Evolutionary conservation across 176 grass and related monocot species (phyloP), one percentile per base, ranked within the genome.

Genomic region (Bothriochloa decipiens): DNA sequence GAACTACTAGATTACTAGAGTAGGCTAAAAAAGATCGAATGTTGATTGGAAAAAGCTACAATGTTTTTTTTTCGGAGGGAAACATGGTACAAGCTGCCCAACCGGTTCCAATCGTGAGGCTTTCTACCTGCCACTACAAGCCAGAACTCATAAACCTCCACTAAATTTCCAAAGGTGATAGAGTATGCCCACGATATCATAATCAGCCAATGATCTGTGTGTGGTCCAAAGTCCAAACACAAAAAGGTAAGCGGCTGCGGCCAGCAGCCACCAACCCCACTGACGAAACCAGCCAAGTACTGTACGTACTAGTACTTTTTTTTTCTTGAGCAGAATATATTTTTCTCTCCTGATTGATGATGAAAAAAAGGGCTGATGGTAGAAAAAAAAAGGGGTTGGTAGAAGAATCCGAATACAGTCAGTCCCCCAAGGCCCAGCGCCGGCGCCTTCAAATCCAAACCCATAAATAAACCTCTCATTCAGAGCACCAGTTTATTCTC

Each of bases 401-500:
- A 23, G 4, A 63, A 39, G 68, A 79, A 78, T 17, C 28, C 4
- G 52, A 28, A 22, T 17, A 13, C 27, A 32, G 26, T 28, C 8
- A 3, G 5, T 36, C n/a, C 9, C n/a, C 39, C 3, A 77, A 26
- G n/a, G 39, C 2, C 29, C 16, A 23, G 11, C 41, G 65, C 49
- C 58, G 5, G 46, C 29, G n/a, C 3, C 72, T 3, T 22, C 47
- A 1, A 86, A 77, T 72, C 78, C 78, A 86, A 86, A 83, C 84
- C 74, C 79, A 78, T 86, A 90, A 73, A 90, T 86, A 77, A 7
- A 16, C 50, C 11, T 46, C 70, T 49, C 58, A 57, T 55, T 8
- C 7, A 4, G 16, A 52, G 15, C 18, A 17, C 5, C 10, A 79
- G 9, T 69, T n/a, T 10, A 40, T 10, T 70, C 68, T 20, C 4